These are phyloP conservation scores for Centella asiatica DNA, from an alignment of 129 eudicot species.

Conservation along the genomic window DNA sequence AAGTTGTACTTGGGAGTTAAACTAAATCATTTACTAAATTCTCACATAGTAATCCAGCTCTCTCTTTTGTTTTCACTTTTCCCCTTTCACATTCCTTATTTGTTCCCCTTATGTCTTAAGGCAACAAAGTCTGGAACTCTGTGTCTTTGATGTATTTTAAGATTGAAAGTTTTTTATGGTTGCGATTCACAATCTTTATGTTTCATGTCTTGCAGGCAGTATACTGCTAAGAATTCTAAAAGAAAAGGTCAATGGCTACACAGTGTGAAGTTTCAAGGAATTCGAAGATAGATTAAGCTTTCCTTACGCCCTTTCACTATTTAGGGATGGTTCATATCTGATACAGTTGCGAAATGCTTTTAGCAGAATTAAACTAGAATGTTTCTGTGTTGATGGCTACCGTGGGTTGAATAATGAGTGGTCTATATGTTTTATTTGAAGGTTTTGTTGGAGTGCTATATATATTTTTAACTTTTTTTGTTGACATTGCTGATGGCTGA, in stretches of 20 bases:
- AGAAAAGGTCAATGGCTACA: too few species aligned
- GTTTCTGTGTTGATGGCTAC: background rate
- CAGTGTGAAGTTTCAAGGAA: background rate
- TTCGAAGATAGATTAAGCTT: background rate
- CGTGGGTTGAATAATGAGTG: background rate
- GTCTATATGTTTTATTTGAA: background rate
- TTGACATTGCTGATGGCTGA: background rate
- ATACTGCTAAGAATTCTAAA: background rate
- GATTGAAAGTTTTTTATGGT: background rate
- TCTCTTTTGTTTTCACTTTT: background rate
- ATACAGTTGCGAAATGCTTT: background rate
- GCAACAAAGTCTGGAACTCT: background rate
- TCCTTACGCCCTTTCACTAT: background rate
- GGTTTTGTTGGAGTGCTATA: background rate
- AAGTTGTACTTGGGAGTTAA: background rate
- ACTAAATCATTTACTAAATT: background rate
- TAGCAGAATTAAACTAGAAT: background rate
- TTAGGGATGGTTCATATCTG: background rate
- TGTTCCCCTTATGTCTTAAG: background rate
- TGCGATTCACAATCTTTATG: background rate
- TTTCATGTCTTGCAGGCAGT: background rate
- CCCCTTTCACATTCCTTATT: background rate
- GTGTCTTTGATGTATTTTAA: background rate
- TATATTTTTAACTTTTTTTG: background rate
- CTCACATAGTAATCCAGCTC: background rate